phyloP scores from a whole-genome alignment of 495 filamentous ascomycete genomes.

The Cercophora newfieldiana region DNA sequence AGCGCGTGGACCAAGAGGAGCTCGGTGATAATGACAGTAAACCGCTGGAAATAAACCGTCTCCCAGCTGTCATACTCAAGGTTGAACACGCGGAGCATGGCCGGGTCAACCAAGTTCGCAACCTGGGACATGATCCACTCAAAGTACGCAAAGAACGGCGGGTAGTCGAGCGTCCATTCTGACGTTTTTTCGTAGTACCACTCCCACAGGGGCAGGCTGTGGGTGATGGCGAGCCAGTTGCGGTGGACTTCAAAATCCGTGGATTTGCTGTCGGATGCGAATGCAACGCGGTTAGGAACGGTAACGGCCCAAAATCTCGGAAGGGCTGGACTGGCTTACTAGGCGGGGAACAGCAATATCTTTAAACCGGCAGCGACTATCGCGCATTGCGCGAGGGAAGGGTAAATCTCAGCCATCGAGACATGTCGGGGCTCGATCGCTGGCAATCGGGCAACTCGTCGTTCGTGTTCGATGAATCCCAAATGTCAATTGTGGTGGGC shows the following conservation, averaged over 20 bases:
- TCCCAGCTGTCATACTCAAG: conserved; percentile 84
- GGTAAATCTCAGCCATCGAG: conserved; percentile 78
- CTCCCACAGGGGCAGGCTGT: conserved; percentile 80
- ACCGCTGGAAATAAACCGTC: conserved; percentile 89
- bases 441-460: not conserved
- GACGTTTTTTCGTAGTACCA: conserved; percentile 98
- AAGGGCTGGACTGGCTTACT: conserved; percentile 60
- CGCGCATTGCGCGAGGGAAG: conserved; percentile 83
- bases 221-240: conserved; percentile 94
- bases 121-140: conserved; percentile 89
- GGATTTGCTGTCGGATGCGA: conserved; percentile 69
- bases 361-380: conserved; percentile 88
- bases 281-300: conserved; percentile 8
- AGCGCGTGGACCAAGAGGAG: conserved; percentile 83
- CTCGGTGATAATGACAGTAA: conserved; percentile 85
- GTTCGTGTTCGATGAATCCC: not conserved
- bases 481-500: not conserved
- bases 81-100: conserved; percentile 79
- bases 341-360: conserved; percentile 90
- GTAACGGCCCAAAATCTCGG: not conserved
- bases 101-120: conserved; percentile 73
- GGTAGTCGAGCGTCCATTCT: conserved; percentile 98
- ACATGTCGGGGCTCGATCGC: conserved; percentile 20
- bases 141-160: conserved; percentile 95
- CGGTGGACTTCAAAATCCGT: conserved; percentile 98